Evolutionary conservation across 495 filamentous ascomycete species (phyloP).

Genomic region (Aspergillus leporis): DNA sequence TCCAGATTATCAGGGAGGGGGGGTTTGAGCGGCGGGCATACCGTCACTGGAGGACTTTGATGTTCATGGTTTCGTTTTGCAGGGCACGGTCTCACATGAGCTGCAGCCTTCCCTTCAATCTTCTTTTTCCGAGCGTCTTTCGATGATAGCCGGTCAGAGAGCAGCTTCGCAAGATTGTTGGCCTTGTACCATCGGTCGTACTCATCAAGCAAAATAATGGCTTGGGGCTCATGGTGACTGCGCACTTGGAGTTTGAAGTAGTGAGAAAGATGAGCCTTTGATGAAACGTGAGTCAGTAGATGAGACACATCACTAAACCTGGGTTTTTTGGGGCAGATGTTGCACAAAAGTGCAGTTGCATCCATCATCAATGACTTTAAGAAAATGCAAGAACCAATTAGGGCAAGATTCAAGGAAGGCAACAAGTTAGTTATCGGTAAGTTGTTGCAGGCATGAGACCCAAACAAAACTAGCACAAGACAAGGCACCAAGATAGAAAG

Average conservation of each 20-base stretch:
- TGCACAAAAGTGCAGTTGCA: constrained; percentile 69
- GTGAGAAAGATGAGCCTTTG: constrained; percentile 78
- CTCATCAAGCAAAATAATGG: constrained; percentile 49
- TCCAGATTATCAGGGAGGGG: constrained; percentile 32
- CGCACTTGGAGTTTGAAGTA: constrained; percentile 71
- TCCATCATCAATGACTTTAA: constrained; percentile 39
- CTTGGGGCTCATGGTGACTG: constrained; percentile 54
- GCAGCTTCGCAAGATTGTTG: constrained; percentile 63
- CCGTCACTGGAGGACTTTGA: constrained; percentile 3
- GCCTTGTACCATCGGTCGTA: constrained; percentile 72
- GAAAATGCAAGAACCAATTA: constrained; percentile 9
- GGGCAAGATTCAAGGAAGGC: constrained; percentile 24
- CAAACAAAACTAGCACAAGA: constrained; percentile 13
- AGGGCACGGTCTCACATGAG: constrained; percentile 8
- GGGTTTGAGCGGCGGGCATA: neutral
- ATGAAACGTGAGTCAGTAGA: constrained; percentile 81
- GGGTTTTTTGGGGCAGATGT: constrained; percentile 73
- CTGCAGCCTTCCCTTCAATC: constrained; percentile 19
- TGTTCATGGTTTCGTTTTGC: constrained; percentile 9
- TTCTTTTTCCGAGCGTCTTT: constrained; percentile 66
- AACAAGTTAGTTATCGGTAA: constrained; percentile 25
- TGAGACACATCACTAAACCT: constrained; percentile 86
- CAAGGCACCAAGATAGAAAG: constrained; percentile 27
- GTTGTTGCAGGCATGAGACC: constrained; percentile 21
- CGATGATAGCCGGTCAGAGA: constrained; percentile 67